A percentile compares a stretch with the other conserved stretches of the same genome.
Evolutionary conservation across 2,329 filamentous ascomycete species (phyloP).

Genomic region (Purpureocillium takamizusanense): DNA sequence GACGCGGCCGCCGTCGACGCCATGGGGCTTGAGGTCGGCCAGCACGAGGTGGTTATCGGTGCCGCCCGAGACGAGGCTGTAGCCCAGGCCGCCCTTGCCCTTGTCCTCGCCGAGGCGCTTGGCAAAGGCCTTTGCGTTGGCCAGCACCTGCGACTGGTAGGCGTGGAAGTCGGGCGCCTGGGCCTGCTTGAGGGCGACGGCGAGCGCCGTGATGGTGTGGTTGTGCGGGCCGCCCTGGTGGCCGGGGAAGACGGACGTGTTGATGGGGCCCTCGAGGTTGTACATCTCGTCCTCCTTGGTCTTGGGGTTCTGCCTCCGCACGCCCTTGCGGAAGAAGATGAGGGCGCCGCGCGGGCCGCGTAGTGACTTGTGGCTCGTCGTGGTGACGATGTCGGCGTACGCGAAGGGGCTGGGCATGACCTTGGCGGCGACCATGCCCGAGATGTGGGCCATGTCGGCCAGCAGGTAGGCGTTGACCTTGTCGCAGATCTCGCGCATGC

Average conservation of each 20-base stretch:
- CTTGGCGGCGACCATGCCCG: conserved; percentile 83
- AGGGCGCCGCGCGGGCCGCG: conserved; percentile 91
- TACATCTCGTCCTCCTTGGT: conserved; percentile 80
- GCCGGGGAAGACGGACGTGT: conserved; percentile 92
- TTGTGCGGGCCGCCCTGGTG: conserved; percentile 98
- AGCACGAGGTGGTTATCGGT: conserved; percentile 97
- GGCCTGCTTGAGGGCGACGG: conserved; percentile 90
- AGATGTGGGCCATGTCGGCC: conserved; percentile 96
- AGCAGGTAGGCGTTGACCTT: conserved; percentile 89
- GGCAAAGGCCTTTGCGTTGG: conserved; percentile 84
- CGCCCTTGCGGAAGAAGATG: conserved; percentile 96
- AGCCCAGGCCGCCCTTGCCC: conserved; percentile 68
- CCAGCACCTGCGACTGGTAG: conserved; percentile 84
- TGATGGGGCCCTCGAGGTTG: conserved; percentile 88
- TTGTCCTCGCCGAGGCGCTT: conserved; percentile 56
- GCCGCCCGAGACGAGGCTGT: conserved; percentile 85
- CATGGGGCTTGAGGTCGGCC: conserved; percentile 80
- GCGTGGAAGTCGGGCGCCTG: conserved; percentile 81
- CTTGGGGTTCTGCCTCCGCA: conserved; percentile 74
- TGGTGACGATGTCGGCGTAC: conserved; percentile 90
- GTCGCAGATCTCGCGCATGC: conserved; percentile 83
- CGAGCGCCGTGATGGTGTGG: conserved; percentile 93
- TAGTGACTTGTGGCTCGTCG: conserved; percentile 95
- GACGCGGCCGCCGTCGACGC: conserved; percentile 80
- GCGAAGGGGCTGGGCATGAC: conserved; percentile 86